Base-by-base conservation (phyloP, 179 eudicot genomes). In the Heliamphora pulchella region DNA sequence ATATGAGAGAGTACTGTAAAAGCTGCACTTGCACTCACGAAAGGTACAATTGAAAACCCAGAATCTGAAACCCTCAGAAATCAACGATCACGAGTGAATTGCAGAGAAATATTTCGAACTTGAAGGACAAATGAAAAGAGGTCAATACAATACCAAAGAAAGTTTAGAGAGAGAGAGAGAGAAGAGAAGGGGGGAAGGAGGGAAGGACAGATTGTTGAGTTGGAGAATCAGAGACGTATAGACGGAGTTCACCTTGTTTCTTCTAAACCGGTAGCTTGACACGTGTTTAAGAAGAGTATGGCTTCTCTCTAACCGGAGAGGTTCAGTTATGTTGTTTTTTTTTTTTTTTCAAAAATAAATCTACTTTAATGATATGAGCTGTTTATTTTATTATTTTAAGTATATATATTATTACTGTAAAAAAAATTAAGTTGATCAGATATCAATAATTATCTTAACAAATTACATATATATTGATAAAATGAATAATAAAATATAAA, bases 201-300 rank as follows among this genome's bases (percentile, higher is more conserved):
- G 2, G 22, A 17, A 20, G 0, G 31, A 0, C n/a, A 69, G 74
- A 70, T 54, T 39, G 14, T 80, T 81, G 85, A 80, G 83, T 80
- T 65, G 77, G 70, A 73, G 79, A 84, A 74, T 17, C 39, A 13
- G 61, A 77, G 50, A 77, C 72, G 80, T 77, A 65, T 47, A 77
- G 61, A 31, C 62, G 61, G 72, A 22, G 50, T 65, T 8, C 72
- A 50, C 72, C 70, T 50, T 3, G 80, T 51, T 77, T 64, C 71
- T 76, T 14, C 9, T 14, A 64, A 53, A 20, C 70, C 20, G 46
- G 14, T 47, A 47, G 51, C 53, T 50, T 48, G 72, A 65, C 80
- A 64, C 71, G 71, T 77, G 80, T 31, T 6, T 44, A 48, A 14
- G 59, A 77, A 67, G n/a, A n/a, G n/a, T n/a, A n/a, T n/a, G n/a